phyloP scores from a whole-genome alignment of 441 rosid species.

The Adansonia gregorii region DNA sequence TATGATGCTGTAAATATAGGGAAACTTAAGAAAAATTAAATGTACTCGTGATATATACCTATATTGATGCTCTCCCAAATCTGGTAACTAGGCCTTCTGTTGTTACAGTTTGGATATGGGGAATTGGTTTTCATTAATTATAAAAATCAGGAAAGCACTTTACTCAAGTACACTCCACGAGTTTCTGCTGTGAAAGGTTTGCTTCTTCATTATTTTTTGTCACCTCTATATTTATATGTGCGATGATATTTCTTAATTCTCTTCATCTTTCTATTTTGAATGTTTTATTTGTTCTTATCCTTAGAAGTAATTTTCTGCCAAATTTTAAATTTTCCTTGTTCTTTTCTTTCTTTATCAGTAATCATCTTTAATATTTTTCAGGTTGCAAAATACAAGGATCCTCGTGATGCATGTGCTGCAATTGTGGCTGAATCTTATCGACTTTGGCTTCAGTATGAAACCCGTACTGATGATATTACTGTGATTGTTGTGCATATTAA shows the following conservation, averaged over 20 bases:
- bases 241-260: slow-evolving; percentile 6
- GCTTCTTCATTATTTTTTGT: not conserved
- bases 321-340: not conserved
- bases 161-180: not conserved
- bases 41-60: not conserved
- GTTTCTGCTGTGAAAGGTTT: not conserved
- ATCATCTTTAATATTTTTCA: slow-evolving; percentile 34
- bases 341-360: not conserved
- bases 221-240: not conserved
- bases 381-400: slow-evolving; percentile 96
- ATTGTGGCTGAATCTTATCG: slow-evolving; percentile 99
- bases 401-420: slow-evolving; percentile 99
- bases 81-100: not conserved
- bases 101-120: not conserved
- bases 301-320: slow-evolving; percentile 9
- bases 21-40: not conserved
- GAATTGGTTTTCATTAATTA: not conserved
- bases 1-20: not conserved
- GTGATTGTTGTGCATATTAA: slow-evolving; percentile 90
- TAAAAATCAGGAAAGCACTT: not conserved
- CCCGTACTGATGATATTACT: slow-evolving; percentile 99
- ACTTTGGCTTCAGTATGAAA: slow-evolving; percentile 98
- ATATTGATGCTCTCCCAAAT: not conserved
- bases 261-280: slow-evolving; percentile 9
- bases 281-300: slow-evolving; percentile 16